These are phyloP conservation scores for Cryptosporidium bovis DNA, from an alignment of 169 alveolate species.

Conservation along the genomic window DNA sequence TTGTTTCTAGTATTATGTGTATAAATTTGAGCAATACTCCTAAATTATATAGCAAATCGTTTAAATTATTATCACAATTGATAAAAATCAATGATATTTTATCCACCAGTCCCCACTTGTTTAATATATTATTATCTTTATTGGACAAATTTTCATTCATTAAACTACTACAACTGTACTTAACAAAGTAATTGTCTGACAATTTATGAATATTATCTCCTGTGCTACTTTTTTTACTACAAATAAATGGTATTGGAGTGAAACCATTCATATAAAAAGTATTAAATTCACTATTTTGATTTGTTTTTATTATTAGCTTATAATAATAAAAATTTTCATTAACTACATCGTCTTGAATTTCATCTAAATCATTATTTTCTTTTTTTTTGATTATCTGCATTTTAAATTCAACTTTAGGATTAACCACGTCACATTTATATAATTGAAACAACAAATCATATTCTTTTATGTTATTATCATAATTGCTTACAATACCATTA, in stretches of 20 bases:
- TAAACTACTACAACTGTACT: too few species aligned
- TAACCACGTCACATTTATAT: neutral
- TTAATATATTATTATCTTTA: too few species aligned
- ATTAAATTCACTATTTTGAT: constrained; percentile 6
- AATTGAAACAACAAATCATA: constrained; percentile 26
- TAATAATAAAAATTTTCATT: neutral
- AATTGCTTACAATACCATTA: neutral
- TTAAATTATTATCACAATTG: neutral
- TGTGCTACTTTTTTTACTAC: neutral
- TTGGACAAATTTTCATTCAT: too few species aligned
- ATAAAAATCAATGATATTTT: neutral
- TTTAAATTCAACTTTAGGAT: constrained; percentile 13
- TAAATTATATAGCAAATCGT: constrained; percentile 3
- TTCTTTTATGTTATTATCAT: constrained; percentile 8
- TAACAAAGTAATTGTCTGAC: too few species aligned
- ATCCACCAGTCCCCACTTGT: too few species aligned
- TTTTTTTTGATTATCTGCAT: constrained; percentile 7
- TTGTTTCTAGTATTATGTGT: constrained; percentile 13
- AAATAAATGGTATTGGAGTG: constrained; percentile 41
- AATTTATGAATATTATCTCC: neutral
- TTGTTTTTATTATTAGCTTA: constrained; percentile 15
- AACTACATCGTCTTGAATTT: neutral
- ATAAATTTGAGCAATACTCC: constrained; percentile 13
- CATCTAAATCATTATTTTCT: neutral
- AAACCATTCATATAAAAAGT: constrained; percentile 30